Conservation (phyloP, 2,329 filamentous ascomycete genomes). For the Fusarium palustre region DNA sequence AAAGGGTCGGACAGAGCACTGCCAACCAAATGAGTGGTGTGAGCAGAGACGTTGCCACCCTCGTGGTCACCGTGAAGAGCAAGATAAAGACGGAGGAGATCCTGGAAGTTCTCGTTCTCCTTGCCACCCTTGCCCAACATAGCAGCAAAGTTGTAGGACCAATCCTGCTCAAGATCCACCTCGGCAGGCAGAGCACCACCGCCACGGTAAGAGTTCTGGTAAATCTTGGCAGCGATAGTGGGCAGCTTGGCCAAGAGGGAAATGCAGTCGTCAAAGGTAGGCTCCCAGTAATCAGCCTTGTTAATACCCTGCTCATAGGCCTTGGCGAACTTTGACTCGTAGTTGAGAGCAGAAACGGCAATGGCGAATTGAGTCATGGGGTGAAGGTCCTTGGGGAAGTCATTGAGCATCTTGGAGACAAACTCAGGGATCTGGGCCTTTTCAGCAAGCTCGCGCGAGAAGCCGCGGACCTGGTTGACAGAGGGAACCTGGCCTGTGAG, state of each 20-base stretch:
- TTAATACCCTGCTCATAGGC: constrained; percentile 89
- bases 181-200: constrained; percentile 78
- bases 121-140: constrained; percentile 92
- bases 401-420: constrained; percentile 87
- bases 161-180: constrained; percentile 88
- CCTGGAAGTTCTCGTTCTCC: constrained; percentile 94
- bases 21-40: constrained; percentile 93
- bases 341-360: constrained; percentile 94
- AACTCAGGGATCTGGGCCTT: constrained; percentile 86
- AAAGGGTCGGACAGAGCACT: constrained; percentile 95
- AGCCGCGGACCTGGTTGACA: constrained; percentile 79
- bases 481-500: constrained; percentile 93
- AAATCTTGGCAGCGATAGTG: constrained; percentile 96
- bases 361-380: constrained; percentile 99
- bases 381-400: constrained; percentile 89
- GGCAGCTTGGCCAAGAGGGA: constrained; percentile 95
- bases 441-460: constrained; percentile 89
- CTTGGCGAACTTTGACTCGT: constrained; percentile 93
- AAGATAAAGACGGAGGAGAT: constrained; percentile 91
- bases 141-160: constrained; percentile 98
- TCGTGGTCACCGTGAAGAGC: constrained; percentile 98
- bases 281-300: constrained; percentile 99
- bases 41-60: constrained; percentile 96
- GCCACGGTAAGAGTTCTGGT: constrained; percentile 88
- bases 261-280: constrained; percentile 95